Evolutionary conservation across 352 stramenopile genomes (phyloP).

Genomic region (Phytophthora pistaciae): DNA sequence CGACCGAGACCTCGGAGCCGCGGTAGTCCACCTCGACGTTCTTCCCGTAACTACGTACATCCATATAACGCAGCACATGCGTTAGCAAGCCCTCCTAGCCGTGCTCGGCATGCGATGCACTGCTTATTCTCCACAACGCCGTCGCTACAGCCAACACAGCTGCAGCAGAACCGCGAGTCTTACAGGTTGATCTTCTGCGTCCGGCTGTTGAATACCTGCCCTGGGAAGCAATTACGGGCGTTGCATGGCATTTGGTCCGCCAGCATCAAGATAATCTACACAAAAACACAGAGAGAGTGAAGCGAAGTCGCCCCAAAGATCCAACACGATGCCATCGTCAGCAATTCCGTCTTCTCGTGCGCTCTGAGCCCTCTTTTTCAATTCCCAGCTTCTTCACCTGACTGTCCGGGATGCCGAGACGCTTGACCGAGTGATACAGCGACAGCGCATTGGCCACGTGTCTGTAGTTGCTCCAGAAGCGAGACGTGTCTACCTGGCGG

Average conservation of each 20-base stretch:
- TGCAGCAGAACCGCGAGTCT: not conserved
- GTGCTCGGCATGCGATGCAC: not conserved
- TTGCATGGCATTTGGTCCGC: conserved; percentile 97
- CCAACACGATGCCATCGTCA: not conserved
- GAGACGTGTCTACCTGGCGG: conserved; percentile 91
- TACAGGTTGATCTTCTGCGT: conserved; percentile 92
- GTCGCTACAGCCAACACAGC: not conserved
- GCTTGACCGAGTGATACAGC: conserved; percentile 95
- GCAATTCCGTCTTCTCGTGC: not conserved
- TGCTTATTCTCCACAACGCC: not conserved
- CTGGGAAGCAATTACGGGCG: conserved; percentile 90
- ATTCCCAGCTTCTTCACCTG: conserved; percentile 61
- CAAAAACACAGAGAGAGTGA: not conserved
- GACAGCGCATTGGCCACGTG: conserved; percentile 96
- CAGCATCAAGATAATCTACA: conserved; percentile 96
- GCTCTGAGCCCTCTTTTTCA: not conserved
- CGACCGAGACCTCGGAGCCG: conserved; percentile 96
- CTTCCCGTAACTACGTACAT: conserved; percentile 77
- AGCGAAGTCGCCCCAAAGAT: not conserved
- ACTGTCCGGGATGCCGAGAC: conserved; percentile 94
- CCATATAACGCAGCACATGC: not conserved
- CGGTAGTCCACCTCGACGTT: conserved; percentile 96
- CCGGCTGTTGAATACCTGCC: conserved; percentile 91
- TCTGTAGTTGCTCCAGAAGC: conserved; percentile 98
- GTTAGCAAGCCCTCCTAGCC: not conserved